Percentiles rank a stretch among this genome's conserved stretches.
phyloP scores from a whole-genome alignment of 768 basidiomycete species.

The Crepidotus variabilis region DNA sequence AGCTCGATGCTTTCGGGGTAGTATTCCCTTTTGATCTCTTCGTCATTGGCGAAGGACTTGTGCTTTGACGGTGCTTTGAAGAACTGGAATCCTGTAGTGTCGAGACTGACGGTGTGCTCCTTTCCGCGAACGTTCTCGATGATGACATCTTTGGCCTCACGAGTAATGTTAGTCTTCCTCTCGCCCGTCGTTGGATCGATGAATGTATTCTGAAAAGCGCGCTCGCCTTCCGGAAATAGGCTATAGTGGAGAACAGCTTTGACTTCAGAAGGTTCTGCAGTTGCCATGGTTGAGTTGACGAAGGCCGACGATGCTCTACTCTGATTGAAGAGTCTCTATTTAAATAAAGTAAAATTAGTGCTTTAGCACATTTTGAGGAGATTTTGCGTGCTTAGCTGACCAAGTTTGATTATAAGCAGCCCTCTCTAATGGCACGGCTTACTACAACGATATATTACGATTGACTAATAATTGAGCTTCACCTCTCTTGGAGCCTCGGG shows the following conservation, averaged over 20 bases:
- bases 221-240: slow-evolving; percentile 33
- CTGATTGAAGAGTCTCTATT: no score
- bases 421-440: no score
- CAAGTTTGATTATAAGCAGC: no score
- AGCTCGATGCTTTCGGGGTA: slow-evolving; percentile 59
- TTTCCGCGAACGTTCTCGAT: slow-evolving; percentile 55
- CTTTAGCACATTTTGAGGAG: no score
- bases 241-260: slow-evolving; percentile 33
- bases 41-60: slow-evolving; percentile 45
- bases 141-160: slow-evolving; percentile 24
- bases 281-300: neutral
- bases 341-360: no score
- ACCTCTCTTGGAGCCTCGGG: no score
- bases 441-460: no score
- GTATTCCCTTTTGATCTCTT: slow-evolving; percentile 50
- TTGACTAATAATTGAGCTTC: no score
- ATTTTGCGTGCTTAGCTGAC: no score
- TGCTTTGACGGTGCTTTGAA: slow-evolving; percentile 36
- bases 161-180: slow-evolving; percentile 32
- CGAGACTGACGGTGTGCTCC: slow-evolving; percentile 40
- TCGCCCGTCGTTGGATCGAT: slow-evolving; percentile 29
- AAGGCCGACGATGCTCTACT: no score
- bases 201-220: slow-evolving; percentile 35
- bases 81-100: slow-evolving; percentile 51
- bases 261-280: neutral